Evolutionary conservation across 768 basidiomycete species (phyloP), one percentile per base, ranked within the genome.

Genomic region (Leccinum barrowsii): DNA sequence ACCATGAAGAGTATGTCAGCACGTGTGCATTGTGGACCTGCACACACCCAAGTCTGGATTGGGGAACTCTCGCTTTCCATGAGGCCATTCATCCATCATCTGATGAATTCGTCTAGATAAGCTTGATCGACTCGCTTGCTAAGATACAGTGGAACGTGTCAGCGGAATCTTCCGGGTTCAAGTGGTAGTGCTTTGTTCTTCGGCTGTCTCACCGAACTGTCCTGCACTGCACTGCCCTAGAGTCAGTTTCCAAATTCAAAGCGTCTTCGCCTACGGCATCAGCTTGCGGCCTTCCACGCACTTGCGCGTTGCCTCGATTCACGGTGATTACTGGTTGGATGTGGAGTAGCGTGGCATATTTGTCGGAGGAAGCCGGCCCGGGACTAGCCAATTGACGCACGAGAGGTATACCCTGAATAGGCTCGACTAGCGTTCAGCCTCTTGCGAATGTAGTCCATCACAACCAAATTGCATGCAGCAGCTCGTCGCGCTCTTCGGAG

Each of bases 11-110:
- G 40, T 24, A 48, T 56, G 57, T 57, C 44, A 47, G 17, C 59
- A 63, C 40, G 58, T 44, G 57, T 57, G 69, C 44, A 63, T 66
- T 70, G 68, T 70, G 56, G 53, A 54, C 8, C 44, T 68, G 58
- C 67, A 57, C 65, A 53, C 17, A 26, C 42, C n/a, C 40, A 44
- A 44, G 59, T 57, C 63, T 59, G 52, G 59, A 62, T 53, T 56
- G 24, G 58, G 58, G 64, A 52, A 56, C 30, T 56, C 60, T 50
- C 32, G 51, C 32, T 15, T 37, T 54, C 54, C 66, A 63, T 47
- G 62, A 65, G 63, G 66, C 59, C 22, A 44, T 52, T 58, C 50
- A 65, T 68, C 54, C 37, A 58, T 54, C 51, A 35, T 35, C 40
- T 50, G 21, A 42, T 51, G 49, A 52, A 53, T 42, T 50, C 48